phyloP scores from a whole-genome alignment of 1,139 yeast species.

The Meyerozyma athensensis region DNA sequence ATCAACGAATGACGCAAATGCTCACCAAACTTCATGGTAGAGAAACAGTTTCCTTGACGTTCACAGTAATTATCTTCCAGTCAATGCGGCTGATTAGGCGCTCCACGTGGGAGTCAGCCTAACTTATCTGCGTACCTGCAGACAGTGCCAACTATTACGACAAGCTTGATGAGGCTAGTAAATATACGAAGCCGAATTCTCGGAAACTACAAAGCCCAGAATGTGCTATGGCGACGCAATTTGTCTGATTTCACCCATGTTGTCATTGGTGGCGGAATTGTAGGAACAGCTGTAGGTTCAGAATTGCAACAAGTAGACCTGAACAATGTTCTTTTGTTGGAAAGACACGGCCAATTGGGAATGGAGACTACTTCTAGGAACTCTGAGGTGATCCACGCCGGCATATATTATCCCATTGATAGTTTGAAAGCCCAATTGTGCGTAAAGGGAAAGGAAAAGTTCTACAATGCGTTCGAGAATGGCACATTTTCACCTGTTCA shows the following conservation, averaged over 20 bases:
- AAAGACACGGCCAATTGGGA: slow-evolving; percentile 62
- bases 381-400: slow-evolving; percentile 92
- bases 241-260: slow-evolving; percentile 66
- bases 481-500: slow-evolving; percentile 27
- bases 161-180: no score
- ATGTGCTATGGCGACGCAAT: not conserved
- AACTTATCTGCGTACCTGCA: no score
- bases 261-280: slow-evolving; percentile 83
- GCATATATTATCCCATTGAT: slow-evolving; percentile 70
- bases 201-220: no score
- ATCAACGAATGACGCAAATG: slow-evolving; percentile 68
- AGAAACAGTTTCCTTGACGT: no score
- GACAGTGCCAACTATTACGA: no score
- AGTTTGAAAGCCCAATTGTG: slow-evolving; percentile 68
- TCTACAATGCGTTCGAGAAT: slow-evolving; percentile 48
- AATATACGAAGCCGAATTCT: no score
- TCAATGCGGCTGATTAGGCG: slow-evolving; percentile 1
- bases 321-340: slow-evolving; percentile 58
- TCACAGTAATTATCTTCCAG: not conserved
- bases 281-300: slow-evolving; percentile 79
- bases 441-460: slow-evolving; percentile 63
- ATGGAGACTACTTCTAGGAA: slow-evolving; percentile 82
- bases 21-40: slow-evolving; percentile 69
- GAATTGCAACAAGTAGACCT: slow-evolving; percentile 46
- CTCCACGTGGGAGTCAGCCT: slow-evolving; percentile 2